Percentiles rank a stretch among this genome's conserved stretches.
Conservation (phyloP, 106 monocot genomes). For the Dendrobium huoshanense region DNA sequence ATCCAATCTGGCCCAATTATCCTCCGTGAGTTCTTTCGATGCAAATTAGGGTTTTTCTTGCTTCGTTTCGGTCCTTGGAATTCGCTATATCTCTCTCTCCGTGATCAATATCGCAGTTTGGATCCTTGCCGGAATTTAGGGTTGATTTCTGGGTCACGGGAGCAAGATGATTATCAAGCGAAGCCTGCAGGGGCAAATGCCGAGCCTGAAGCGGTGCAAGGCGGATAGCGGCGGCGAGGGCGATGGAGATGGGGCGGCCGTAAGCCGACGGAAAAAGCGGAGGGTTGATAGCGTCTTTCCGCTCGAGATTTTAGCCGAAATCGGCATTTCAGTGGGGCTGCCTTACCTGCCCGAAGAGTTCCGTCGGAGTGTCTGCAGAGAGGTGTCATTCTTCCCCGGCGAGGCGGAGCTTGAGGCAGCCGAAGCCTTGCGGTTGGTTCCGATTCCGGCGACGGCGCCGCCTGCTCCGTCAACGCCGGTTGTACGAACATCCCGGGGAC, state of each 20-base stretch:
- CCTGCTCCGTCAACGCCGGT: conserved; percentile 21
- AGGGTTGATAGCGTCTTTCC: conserved; percentile 14
- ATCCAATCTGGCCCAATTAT: background rate
- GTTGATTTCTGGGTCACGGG: background rate
- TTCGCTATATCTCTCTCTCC: conserved; percentile 3
- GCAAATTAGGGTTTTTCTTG: background rate
- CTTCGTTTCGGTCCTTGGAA: background rate
- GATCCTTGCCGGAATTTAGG: conserved; percentile 6
- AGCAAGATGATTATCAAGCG: conserved; percentile 48
- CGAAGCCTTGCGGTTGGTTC: conserved; percentile 5
- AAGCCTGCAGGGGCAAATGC: conserved; percentile 35
- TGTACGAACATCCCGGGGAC: conserved; percentile 41
- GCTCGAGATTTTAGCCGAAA: conserved; percentile 27
- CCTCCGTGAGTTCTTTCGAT: background rate
- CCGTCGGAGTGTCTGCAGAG: background rate
- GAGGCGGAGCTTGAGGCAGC: conserved; percentile 16
- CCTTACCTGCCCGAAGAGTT: conserved; percentile 15
- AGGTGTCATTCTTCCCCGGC: conserved; percentile 19
- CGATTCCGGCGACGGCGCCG: background rate
- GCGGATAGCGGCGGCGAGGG: conserved; percentile 1
- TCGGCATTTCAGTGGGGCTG: conserved; percentile 8
- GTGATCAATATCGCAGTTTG: background rate
- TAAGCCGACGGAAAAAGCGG: conserved; percentile 26
- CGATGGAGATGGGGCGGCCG: background rate
- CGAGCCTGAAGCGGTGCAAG: conserved; percentile 42